phyloP scores from a whole-genome alignment of 2,329 filamentous ascomycete species.

The Berkeleyomyces rouxiae region DNA sequence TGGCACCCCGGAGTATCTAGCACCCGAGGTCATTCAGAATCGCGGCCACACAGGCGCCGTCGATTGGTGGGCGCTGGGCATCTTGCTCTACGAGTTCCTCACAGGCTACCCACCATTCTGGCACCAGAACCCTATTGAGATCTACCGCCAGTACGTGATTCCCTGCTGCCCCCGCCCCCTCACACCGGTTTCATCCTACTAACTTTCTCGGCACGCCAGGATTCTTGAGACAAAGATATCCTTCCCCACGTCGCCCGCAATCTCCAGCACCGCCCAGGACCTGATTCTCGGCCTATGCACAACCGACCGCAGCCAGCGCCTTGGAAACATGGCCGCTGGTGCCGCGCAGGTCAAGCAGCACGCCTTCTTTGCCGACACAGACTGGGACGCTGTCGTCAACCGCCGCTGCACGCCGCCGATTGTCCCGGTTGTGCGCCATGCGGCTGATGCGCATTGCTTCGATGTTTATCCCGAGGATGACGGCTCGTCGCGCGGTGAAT shows the following conservation, averaged over 20 bases:
- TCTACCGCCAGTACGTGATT: slow-evolving; percentile 53
- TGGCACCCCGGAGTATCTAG: slow-evolving; percentile 70
- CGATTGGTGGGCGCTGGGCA: slow-evolving; percentile 78
- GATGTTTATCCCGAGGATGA: slow-evolving; percentile 70
- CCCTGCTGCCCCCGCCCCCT: not conserved
- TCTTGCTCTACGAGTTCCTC: slow-evolving; percentile 69
- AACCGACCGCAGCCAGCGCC: slow-evolving; percentile 57
- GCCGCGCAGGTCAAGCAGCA: slow-evolving; percentile 57
- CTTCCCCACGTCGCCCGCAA: slow-evolving; percentile 49
- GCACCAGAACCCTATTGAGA: slow-evolving; percentile 74
- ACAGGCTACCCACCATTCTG: slow-evolving; percentile 77
- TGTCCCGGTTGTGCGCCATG: slow-evolving; percentile 53
- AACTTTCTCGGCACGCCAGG: slow-evolving; percentile 24
- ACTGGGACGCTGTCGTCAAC: slow-evolving; percentile 57
- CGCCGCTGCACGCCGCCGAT: slow-evolving; percentile 53
- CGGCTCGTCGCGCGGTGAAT: slow-evolving; percentile 33
- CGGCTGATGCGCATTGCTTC: slow-evolving; percentile 65
- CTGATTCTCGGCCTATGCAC: slow-evolving; percentile 64
- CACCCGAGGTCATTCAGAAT: slow-evolving; percentile 70
- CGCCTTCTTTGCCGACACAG: slow-evolving; percentile 54
- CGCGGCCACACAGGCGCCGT: slow-evolving; percentile 62
- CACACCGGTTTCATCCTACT: not conserved
- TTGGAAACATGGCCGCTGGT: slow-evolving; percentile 65
- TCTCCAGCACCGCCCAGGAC: slow-evolving; percentile 54
- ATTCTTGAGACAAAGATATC: slow-evolving; percentile 64